phyloP scores from a whole-genome alignment of 345 rosid genomes.

The Euclidium syriacum region DNA sequence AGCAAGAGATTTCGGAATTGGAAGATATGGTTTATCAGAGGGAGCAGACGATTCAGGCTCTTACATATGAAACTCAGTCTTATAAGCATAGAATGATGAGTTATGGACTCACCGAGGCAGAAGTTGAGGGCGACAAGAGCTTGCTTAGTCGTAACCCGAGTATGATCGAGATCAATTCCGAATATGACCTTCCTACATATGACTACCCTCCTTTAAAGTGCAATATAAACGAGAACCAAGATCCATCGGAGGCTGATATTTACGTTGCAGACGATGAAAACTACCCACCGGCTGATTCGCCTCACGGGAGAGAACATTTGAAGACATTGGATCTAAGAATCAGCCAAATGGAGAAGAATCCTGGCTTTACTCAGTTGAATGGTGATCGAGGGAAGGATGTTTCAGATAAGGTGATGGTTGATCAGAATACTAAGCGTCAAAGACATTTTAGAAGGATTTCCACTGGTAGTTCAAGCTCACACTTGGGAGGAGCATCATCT shows the following conservation, averaged over 20 bases:
- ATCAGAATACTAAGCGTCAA: constrained; percentile 60
- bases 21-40: constrained; percentile 64
- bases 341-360: constrained; percentile 63
- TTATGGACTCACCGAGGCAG: constrained; percentile 71
- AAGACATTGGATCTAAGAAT: constrained; percentile 72
- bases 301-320: constrained; percentile 43
- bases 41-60: constrained; percentile 73
- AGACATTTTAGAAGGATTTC: constrained; percentile 57
- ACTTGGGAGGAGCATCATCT: constrained; percentile 32
- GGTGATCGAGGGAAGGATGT: constrained; percentile 47
- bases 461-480: constrained; percentile 45
- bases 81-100: constrained; percentile 97
- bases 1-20: constrained; percentile 58
- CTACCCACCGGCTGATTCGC: constrained; percentile 70
- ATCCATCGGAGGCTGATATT: constrained; percentile 44
- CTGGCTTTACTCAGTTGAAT: constrained; percentile 46
- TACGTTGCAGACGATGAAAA: constrained; percentile 67
- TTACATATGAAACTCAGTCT: constrained; percentile 77
- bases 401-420: constrained; percentile 61
- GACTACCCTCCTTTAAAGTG: constrained; percentile 90
- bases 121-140: constrained; percentile 56
- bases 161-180: constrained; percentile 38
- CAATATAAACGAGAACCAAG: constrained; percentile 50
- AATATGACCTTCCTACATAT: constrained; percentile 38
- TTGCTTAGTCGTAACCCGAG: constrained; percentile 35